Percentiles rank a stretch among this genome's conserved stretches.
Conservation (phyloP, 73 alveolate species). For the Halteria grandinella region DNA sequence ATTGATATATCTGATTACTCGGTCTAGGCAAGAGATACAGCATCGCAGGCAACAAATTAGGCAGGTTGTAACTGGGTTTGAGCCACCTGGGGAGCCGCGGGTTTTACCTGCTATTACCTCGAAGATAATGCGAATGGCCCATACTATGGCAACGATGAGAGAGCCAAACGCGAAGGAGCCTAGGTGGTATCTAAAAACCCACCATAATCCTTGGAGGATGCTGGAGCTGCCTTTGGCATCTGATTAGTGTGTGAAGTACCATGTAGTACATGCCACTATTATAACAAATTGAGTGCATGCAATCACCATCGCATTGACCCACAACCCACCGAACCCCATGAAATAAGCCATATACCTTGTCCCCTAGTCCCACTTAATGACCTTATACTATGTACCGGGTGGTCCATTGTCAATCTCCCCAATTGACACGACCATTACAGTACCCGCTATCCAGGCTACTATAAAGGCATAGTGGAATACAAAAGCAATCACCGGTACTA, state of each 20-base stretch:
- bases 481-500: slow-evolving; percentile 91
- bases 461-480: slow-evolving; percentile 72
- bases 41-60: slow-evolving; percentile 85
- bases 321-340: slow-evolving; percentile 88
- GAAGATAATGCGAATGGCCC: slow-evolving; percentile 48
- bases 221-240: slow-evolving; percentile 84
- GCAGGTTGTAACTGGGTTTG: slow-evolving; percentile 52
- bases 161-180: slow-evolving; percentile 90
- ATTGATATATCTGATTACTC: slow-evolving; percentile 87
- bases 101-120: slow-evolving; percentile 55
- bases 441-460: slow-evolving; percentile 87
- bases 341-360: slow-evolving; percentile 87
- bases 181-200: slow-evolving; percentile 81
- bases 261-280: slow-evolving; percentile 89
- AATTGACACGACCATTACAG: slow-evolving; percentile 75
- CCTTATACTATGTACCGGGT: slow-evolving; percentile 76
- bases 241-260: slow-evolving; percentile 94
- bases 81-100: slow-evolving; percentile 57
- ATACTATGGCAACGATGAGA: slow-evolving; percentile 74
- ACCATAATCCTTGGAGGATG: slow-evolving; percentile 60
- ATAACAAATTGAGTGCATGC: slow-evolving; percentile 92
- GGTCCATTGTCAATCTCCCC: slow-evolving; percentile 86
- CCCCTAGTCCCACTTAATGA: slow-evolving; percentile 87
- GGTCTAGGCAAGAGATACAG: slow-evolving; percentile 83
- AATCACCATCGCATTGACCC: slow-evolving; percentile 86